Evolutionary conservation across 225 moss, liverwort and hornwort species (phyloP).

Genomic region (Physcomitrium patens): DNA sequence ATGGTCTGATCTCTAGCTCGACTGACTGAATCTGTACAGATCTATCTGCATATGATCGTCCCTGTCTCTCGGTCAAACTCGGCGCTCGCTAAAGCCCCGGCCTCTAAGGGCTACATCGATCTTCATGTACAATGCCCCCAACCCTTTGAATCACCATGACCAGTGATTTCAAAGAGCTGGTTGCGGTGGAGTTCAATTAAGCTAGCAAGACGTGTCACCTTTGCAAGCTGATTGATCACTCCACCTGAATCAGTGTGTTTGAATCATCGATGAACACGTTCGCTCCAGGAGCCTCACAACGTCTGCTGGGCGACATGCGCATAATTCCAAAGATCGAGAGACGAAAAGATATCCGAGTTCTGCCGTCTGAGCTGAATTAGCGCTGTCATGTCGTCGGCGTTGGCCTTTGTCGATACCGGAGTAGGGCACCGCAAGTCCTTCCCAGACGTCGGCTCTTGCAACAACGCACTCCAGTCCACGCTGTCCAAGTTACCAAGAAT

Average conservation of each 20-base stretch:
- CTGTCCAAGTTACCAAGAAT: conserved; percentile 28
- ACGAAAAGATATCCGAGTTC: conserved; percentile 58
- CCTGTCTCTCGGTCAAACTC: conserved; percentile 1
- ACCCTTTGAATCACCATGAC: conserved; percentile 11
- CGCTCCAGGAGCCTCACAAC: conserved; percentile 1
- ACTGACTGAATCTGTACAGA: conserved; percentile 23
- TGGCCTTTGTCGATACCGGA: conserved; percentile 1
- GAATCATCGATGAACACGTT: too few species aligned
- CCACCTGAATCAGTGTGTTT: too few species aligned
- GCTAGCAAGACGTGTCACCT: background rate
- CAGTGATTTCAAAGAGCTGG: conserved; percentile 18
- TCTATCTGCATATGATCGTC: background rate
- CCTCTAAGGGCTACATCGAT: background rate
- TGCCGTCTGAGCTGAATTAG: conserved; percentile 46
- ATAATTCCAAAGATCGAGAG: conserved; percentile 57
- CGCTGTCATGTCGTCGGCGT: conserved; percentile 7
- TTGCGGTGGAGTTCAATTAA: background rate
- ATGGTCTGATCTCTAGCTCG: conserved; percentile 10
- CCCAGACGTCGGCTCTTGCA: conserved; percentile 26
- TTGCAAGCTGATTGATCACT: background rate
- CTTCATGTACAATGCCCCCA: conserved; percentile 20
- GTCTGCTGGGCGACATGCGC: conserved; percentile 40
- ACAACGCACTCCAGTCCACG: conserved; percentile 46
- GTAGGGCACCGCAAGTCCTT: conserved; percentile 18
- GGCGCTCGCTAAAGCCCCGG: background rate